Evolutionary conservation across 2,329 filamentous ascomycete species (phyloP), one percentile per base, ranked within the genome.

Genomic region (Aspergillus floridensis): DNA sequence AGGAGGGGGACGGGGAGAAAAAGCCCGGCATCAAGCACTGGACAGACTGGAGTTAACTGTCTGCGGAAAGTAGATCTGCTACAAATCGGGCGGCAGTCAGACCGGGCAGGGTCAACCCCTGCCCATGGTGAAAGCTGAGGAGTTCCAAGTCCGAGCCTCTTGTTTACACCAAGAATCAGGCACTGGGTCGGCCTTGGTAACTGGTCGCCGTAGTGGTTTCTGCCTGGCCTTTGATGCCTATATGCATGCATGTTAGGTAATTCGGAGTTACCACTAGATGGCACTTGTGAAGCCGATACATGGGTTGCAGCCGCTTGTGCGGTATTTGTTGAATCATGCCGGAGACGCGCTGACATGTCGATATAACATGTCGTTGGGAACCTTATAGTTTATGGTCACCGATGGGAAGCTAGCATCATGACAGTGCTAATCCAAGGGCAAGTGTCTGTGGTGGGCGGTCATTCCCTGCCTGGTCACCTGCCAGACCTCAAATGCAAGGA

Each of bases 211-310:
- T 24, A 19, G 19, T 41, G 7, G 21, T 48, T 48, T 55, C 41
- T 49, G 53, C 53, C 41, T 56, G 16, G 38, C 32, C 10, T 16
- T 44, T 19, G 8, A 48, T 47, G 26, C 41, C 41, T 35, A 55
- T 55, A 48, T 55, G 53, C 53, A 48, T 55, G 53, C 53, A 55
- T 44, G 41, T 55, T 55, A 55, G 53, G 53, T 55, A 55, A 48
- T 35, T 29, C 22, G 16, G 26, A 31, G 38, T 44, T 26, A 35
- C 22, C 29, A 55, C 14, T 7, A 6, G 7, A 47, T 7, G 26
- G 24, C 12, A 10, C 32, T 51, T 51, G 14, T 51, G 32, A 53
- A 44, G 51, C 38, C 38, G 6, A 19, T 44, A 44, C 38, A 44
- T 19, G 16, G 16, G 6, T 19, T 44, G 38, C 6, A 44, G 38